Conservation (phyloP, 495 filamentous ascomycete genomes). For the Astrothelium subdiscretum region DNA sequence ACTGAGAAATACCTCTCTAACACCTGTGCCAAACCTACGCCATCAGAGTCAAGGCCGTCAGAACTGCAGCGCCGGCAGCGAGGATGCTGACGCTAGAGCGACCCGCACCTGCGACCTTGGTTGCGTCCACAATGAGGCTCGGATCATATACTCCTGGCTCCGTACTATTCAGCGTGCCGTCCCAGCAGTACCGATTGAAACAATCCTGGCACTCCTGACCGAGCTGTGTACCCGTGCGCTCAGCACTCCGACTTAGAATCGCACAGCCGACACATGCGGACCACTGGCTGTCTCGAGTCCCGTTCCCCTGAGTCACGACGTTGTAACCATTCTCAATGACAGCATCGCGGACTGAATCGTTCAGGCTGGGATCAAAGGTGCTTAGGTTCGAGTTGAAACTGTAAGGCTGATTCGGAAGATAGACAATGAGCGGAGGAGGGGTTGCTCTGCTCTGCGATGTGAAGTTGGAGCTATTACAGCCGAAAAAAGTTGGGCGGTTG, state of each 20-base stretch:
- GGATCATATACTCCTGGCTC: constrained; percentile 3
- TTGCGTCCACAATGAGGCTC: not conserved
- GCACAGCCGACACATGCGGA: constrained; percentile 76
- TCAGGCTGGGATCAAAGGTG: constrained; percentile 57
- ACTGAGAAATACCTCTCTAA: not conserved
- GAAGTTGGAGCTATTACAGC: constrained; percentile 65
- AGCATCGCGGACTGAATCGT: constrained; percentile 50
- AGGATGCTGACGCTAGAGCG: not conserved
- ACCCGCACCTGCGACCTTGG: not conserved
- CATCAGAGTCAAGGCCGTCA: not conserved
- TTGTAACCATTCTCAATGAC: constrained; percentile 80
- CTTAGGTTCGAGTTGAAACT: constrained; percentile 57
- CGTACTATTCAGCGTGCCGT: constrained; percentile 49
- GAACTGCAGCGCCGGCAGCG: not conserved
- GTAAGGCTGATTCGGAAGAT: constrained; percentile 83
- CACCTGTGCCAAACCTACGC: not conserved
- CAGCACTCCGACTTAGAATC: constrained; percentile 62
- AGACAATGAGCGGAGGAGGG: constrained; percentile 64
- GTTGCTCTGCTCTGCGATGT: constrained; percentile 28
- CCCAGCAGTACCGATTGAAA: constrained; percentile 80
- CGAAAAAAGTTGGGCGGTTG: constrained; percentile 82
- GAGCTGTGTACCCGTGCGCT: constrained; percentile 50
- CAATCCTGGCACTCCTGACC: constrained; percentile 60
- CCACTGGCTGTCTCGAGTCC: constrained; percentile 61
- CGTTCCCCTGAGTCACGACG: constrained; percentile 70